phyloP scores from a whole-genome alignment of 2,329 filamentous ascomycete species.

The Xylariaceae sp. region DNA sequence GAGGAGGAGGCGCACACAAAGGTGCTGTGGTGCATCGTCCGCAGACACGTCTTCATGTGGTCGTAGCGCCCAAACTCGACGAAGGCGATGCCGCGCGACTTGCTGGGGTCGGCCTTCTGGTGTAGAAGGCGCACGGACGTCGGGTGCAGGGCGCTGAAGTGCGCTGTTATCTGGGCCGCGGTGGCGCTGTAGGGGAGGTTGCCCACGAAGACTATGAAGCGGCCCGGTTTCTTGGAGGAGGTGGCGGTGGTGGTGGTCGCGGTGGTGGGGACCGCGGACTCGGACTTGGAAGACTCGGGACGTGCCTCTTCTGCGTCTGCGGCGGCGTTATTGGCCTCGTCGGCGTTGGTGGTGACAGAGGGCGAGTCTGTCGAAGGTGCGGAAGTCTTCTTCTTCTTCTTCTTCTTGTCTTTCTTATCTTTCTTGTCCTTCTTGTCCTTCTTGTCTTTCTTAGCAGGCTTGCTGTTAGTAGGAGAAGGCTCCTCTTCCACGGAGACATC shows the following conservation, averaged over 20 bases:
- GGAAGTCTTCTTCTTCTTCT: conserved; percentile 38
- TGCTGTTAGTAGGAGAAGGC: conserved; percentile 14
- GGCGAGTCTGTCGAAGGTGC: conserved; percentile 8
- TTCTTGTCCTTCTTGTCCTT: conserved; percentile 42
- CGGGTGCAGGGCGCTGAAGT: conserved; percentile 78
- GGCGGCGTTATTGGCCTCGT: conserved; percentile 3
- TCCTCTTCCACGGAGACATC: conserved; percentile 2
- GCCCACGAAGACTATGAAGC: conserved; percentile 82
- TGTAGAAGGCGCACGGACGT: conserved; percentile 73
- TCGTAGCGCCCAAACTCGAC: conserved; percentile 86
- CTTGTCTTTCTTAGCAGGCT: conserved; percentile 23
- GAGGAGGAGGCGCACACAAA: conserved; percentile 53
- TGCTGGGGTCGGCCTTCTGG: conserved; percentile 62
- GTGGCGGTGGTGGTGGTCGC: conserved; percentile 7
- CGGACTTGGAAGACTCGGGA: too few species aligned
- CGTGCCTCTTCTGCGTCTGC: not conserved
- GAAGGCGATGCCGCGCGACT: conserved; percentile 79
- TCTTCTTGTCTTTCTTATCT: conserved; percentile 35
- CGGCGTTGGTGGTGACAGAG: conserved; percentile 4
- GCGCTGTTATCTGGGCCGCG: conserved; percentile 65
- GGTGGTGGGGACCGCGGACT: conserved; percentile 20
- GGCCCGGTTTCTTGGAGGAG: conserved; percentile 47
- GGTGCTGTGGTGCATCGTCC: conserved; percentile 83
- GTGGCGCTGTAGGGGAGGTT: conserved; percentile 89
- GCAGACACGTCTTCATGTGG: conserved; percentile 89